These are phyloP conservation scores for Simmondsia chinensis DNA, from an alignment of 148 eudicot species.

Conservation along the genomic window DNA sequence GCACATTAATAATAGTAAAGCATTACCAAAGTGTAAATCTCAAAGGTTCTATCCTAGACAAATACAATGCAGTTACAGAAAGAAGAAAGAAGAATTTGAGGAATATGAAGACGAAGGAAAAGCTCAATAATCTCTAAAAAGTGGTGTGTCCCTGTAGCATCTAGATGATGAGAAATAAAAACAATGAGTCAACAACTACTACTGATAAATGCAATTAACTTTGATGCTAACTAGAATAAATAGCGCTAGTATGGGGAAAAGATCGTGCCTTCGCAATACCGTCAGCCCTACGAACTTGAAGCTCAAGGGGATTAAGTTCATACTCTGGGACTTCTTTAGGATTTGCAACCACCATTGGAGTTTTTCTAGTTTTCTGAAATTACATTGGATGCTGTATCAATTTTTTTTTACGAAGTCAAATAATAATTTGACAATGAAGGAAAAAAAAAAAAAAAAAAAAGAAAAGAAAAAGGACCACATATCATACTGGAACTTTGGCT, in stretches of 20 bases:
- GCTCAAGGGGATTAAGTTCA: constrained; percentile 94
- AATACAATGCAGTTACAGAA: too few species aligned
- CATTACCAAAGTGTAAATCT: too few species aligned
- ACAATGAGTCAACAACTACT: too few species aligned
- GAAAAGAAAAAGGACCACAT: background rate
- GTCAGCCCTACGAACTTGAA: constrained; percentile 91
- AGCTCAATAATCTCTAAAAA: too few species aligned
- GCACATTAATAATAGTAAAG: too few species aligned
- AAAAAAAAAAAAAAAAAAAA: background rate
- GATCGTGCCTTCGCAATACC: constrained; percentile 83
- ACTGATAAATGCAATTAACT: too few species aligned
- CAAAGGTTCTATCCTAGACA: too few species aligned
- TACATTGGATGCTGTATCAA: constrained; percentile 1
- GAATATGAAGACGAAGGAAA: too few species aligned
- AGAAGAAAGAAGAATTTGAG: too few species aligned
- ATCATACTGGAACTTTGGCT: constrained; percentile 80
- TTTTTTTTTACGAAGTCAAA: background rate
- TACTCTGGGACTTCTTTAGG: constrained; percentile 97
- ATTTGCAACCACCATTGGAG: constrained; percentile 94
- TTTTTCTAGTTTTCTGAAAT: constrained; percentile 77
- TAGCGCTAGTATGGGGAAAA: constrained; percentile 5
- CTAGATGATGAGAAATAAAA: too few species aligned
- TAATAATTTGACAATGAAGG: background rate
- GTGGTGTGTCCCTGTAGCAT: too few species aligned
- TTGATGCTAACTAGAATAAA: background rate